phyloP scores from a whole-genome alignment of 2,329 filamentous ascomycete species.

The Septoria linicola region DNA sequence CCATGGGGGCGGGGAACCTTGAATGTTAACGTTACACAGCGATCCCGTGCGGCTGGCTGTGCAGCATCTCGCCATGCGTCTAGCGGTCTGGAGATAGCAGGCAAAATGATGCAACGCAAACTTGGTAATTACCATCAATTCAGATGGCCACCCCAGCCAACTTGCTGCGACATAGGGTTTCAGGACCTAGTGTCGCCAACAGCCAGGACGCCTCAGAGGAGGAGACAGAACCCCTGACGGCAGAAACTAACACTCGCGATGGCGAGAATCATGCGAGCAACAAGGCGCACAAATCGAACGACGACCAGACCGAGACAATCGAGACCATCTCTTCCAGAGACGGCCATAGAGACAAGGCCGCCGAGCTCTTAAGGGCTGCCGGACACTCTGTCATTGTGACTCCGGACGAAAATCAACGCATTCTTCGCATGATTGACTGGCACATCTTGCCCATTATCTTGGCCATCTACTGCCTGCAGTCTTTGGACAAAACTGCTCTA shows the following conservation, averaged over 20 bases:
- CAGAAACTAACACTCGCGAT: conserved; percentile 21
- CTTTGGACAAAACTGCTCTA: conserved; percentile 39
- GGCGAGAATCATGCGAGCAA: conserved; percentile 27
- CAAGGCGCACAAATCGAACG: conserved; percentile 22
- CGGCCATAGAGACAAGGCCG: conserved; percentile 46
- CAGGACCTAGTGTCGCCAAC: background rate
- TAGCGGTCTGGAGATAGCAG: background rate
- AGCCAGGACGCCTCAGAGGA: background rate
- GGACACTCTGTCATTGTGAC: conserved; percentile 37
- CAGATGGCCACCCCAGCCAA: background rate
- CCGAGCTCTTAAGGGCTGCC: conserved; percentile 50
- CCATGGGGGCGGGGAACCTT: conserved; percentile 5
- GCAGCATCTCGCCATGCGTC: background rate
- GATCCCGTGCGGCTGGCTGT: too few relatives aligned
- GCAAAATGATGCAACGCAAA: background rate
- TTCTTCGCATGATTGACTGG: conserved; percentile 35
- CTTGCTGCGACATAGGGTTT: conserved; percentile 1
- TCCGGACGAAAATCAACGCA: conserved; percentile 27
- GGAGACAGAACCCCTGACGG: conserved; percentile 14
- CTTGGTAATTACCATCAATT: background rate
- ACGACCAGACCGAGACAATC: conserved; percentile 27
- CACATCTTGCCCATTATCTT: conserved; percentile 33
- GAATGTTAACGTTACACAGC: background rate
- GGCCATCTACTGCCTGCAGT: conserved; percentile 39
- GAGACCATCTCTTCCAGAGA: conserved; percentile 18